Conservation (phyloP, 2,329 filamentous ascomycete genomes). For the Talaromyces sp. region DNA sequence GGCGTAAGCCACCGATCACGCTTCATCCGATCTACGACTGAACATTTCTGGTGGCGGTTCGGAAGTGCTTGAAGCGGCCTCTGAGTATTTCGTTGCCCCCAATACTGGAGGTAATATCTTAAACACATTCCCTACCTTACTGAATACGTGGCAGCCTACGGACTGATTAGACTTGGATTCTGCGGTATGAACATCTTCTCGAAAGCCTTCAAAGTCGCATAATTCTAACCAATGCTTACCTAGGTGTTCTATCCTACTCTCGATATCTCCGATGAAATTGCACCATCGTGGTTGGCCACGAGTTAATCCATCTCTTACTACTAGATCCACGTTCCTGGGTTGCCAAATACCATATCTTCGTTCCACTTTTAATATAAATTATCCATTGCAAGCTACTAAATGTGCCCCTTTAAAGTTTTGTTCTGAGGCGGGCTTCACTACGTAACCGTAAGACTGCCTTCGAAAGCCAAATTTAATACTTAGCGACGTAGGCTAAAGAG, state of each 20-base stretch:
- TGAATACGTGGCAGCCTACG: neutral
- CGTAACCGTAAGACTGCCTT: too few relatives aligned
- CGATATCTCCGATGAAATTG: neutral
- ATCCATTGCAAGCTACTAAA: too few relatives aligned
- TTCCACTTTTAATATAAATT: too few relatives aligned
- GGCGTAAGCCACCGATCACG: too few relatives aligned
- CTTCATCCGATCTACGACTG: neutral
- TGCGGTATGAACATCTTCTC: neutral
- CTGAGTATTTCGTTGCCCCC: neutral
- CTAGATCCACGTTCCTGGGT: too few relatives aligned
- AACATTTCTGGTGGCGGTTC: neutral
- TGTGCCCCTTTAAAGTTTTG: too few relatives aligned
- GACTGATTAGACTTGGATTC: conserved; percentile 5
- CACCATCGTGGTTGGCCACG: neutral
- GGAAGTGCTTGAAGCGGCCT: neutral
- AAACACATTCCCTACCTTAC: neutral
- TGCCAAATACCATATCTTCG: too few relatives aligned
- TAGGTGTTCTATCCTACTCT: neutral
- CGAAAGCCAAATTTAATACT: too few relatives aligned
- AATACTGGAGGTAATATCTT: neutral
- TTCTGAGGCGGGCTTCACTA: too few relatives aligned
- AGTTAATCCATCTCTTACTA: neutral
- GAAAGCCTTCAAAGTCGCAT: neutral
- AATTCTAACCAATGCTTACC: neutral
- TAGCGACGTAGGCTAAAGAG: neutral